A percentile compares a stretch with the other conserved stretches of the same genome.
phyloP scores from a whole-genome alignment of 179 eudicot species.

The Spergularia azorica region DNA sequence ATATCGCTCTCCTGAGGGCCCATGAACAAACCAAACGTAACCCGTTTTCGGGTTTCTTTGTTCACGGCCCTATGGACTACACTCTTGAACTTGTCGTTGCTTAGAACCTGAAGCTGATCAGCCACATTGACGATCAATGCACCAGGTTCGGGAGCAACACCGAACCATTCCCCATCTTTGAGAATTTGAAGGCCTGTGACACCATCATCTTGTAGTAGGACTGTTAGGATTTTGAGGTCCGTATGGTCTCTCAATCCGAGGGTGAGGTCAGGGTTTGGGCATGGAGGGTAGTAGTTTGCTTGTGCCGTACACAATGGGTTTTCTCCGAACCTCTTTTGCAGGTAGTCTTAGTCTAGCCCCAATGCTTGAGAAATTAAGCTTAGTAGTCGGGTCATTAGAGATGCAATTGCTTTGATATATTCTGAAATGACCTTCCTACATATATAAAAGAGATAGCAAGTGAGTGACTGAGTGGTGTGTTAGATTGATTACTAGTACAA shows the following conservation, averaged over 20 bases:
- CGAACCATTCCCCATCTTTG: slow-evolving; percentile 33
- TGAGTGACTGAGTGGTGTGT: too few species aligned
- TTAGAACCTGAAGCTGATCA: slow-evolving; percentile 42
- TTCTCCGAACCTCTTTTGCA: slow-evolving; percentile 23
- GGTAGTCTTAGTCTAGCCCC: slow-evolving; percentile 35
- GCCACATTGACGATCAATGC: slow-evolving; percentile 38
- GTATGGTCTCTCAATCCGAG: slow-evolving; percentile 40
- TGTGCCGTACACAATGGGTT: slow-evolving; percentile 27
- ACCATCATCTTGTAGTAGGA: slow-evolving; percentile 30
- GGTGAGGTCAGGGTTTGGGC: slow-evolving; percentile 41
- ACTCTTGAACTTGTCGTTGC: slow-evolving; percentile 38
- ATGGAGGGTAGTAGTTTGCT: slow-evolving; percentile 49
- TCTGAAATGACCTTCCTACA: slow-evolving; percentile 23
- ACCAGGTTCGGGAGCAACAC: slow-evolving; percentile 30
- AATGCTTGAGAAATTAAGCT: slow-evolving; percentile 42
- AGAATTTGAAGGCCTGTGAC: slow-evolving; percentile 36
- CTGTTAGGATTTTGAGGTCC: slow-evolving; percentile 31
- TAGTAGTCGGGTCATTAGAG: slow-evolving; percentile 24
- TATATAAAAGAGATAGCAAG: neutral
- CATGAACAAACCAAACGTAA: too few species aligned
- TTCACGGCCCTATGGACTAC: slow-evolving; percentile 21
- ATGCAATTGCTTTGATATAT: slow-evolving; percentile 30
- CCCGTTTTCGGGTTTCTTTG: too few species aligned
- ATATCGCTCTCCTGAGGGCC: too few species aligned
- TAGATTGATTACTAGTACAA: too few species aligned